Evolutionary conservation across 2,329 filamentous ascomycete genomes (phyloP), one percentile per base, ranked within the genome.

Genomic region (Mycocentrospora acerina): DNA sequence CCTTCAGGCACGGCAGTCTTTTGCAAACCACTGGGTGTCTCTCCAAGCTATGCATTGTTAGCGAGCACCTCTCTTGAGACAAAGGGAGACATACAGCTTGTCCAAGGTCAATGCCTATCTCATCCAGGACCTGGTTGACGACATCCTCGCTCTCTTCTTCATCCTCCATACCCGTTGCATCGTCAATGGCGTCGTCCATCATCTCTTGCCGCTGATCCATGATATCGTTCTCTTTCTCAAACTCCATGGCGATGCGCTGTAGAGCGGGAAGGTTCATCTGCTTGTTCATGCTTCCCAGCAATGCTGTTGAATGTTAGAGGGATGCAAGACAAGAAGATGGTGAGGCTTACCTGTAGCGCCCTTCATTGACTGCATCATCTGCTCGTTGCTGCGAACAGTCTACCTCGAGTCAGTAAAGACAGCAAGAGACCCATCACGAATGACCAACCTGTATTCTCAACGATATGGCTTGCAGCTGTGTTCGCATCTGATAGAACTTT

Each of bases 281-380:
- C 51, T 87, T 81, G 70, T 98, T 98, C 93, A 98, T 98, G 72
- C 87, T 94, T 37, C 90, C 90, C 7, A 98, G 76, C 3, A 95
- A 84, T 70, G 85, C 83, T 67, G 42, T 24, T 7, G 11, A 8
- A 8, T 19, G 43, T 63, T 44, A 66, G 53, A 10, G 7, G 5
- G 2, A 29, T 27, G 18, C 5, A 22, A 22, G 9, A 22, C 9
- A 5, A 9, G 19, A 9, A 5, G 9, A 22, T 22, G 19, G 9
- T 22, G 19, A 10, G 4, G 31, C 55, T 22, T 53, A 64, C 63
- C 43, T 1, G 93, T 97, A 4, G 93, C 93, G 24, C 93, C 93
- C 71, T 96, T 98, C 93, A 98, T 97, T 7, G 90, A 93, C 70
- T 95, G 89, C 90, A 96, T 96, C 93, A 98, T 98, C 71, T 97